Evolutionary conservation across 768 basidiomycete genomes (phyloP), one percentile per base, ranked within the genome.

Genomic region (Collybiopsis confluens): DNA sequence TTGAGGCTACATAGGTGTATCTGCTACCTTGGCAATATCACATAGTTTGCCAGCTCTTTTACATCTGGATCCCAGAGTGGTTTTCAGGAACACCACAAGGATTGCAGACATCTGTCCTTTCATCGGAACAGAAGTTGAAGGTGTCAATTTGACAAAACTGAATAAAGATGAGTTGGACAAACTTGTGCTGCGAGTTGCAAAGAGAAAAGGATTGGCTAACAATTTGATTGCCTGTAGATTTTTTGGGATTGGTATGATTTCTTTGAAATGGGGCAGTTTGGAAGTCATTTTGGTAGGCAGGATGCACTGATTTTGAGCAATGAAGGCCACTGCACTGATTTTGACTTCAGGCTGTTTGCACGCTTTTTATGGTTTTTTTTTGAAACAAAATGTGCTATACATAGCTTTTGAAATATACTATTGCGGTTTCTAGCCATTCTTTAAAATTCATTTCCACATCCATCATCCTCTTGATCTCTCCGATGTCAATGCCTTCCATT

Each of bases 241-340:
- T 81, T 85, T 70, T 70, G 80, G 33, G 75, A 75, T 56, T 82
- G 86, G 62, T 67, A 72, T 27, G 73, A 78, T 45, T 83, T 83
- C 64, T 70, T 81, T 43, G 73, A 84, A 57, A 61, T 70, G 20
- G 71, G 70, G 26, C 73, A 79, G 52, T 82, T 78, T 76, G 79
- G 78, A 43, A 65, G 66, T 33, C 70, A 77, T 64, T 80, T 78
- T 54, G 74, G 75, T 52, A 66, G 72, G 70, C 38, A 16, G 48
- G n/a, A 16, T 21, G 2, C 16, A 33, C 15, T 23, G 13, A 18
- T n/a, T 10, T 35, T 36, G 20, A 2, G 13, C 13, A 5, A 33
- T 13, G 2, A 21, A 26, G 26, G 13, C 33, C 11, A n/a, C 6
- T 10, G 13, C 8, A 26, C 11, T 1, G 50, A 20, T 54, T 33